Evolutionary conservation across 192 early-diverging fungal genomes (phyloP), one percentile per base, ranked within the genome.

Genomic region (Coemansia sp.): DNA sequence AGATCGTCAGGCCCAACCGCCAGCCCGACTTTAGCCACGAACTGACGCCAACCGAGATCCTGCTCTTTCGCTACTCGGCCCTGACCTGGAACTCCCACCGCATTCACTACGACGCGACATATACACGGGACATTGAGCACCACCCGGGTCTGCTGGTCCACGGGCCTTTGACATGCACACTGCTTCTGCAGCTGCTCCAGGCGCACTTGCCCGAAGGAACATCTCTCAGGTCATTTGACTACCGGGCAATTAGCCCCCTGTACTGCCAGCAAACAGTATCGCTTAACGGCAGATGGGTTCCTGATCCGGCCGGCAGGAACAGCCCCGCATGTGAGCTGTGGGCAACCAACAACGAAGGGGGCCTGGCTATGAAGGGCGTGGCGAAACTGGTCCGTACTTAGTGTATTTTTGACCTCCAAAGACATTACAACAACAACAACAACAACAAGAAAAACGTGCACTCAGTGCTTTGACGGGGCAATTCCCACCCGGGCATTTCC

Each of bases 31-130:
- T 88, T 60, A 48, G 60, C 9, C 61, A 70, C 27, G 56, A 36
- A 0, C 41, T 89, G 32, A 60, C 47, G 4, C 88, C 90, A 13
- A 81, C 79, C 8, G 64, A 84, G 22, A 80, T 90, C 25, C 78
- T 81, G 14, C 60, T 91, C 23, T 95, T 95, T 63, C 68, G 89
- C 23, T 96, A 87, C 64, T 93, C 90, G 19, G 89, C 92, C 20
- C 47, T 93, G 63, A 88, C 87, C 3, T 96, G 89, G 75, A 96
- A 96, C 60, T 81, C 80, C 37, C 90, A 96, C 60, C 77, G 79
- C 21, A 91, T 96, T 37, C 92, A 96, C 54, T 96, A 87, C 66
- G 87, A 95, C 51, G 65, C 77, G 13, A 43, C 54, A 7, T 90
- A 91, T 47, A 79, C 87, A 11, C 78, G 71, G 29, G 56, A 79